Evolutionary conservation across 768 basidiomycete species (phyloP), one percentile per base, ranked within the genome.

Genomic region (Kwoniella mangroviensis): DNA sequence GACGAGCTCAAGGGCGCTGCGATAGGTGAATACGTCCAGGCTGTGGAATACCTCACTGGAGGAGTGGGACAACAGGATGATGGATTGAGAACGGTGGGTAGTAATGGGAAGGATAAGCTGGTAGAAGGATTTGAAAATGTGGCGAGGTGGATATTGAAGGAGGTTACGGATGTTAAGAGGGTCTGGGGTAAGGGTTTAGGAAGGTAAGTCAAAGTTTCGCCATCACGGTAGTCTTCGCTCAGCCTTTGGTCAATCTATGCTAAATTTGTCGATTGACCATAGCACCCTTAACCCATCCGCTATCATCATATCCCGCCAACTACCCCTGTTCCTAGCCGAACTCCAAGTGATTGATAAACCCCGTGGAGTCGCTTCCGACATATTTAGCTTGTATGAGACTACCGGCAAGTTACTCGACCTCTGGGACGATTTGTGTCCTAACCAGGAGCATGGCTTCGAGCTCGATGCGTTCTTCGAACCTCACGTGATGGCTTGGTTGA

Each of bases 401-500:
- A 77, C 75, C 2, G 78, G 78, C 1, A 62, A 74, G 22, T 69
- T 83, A 5, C 42, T 76, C 1, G 66, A 69, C 19, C 62, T 76
- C 10, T 83, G 80, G 81, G 79, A 80, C 49, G 81, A 82, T 9
- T 67, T 81, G 1, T 82, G 79, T 57, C 81, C 79, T 0, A 69
- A 63, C 11, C 73, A 76, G 63, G 79, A 81, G 28, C 75, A 76
- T 68, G 79, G 72, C 15, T 82, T 83, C 62, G 81, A 82, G 54
- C 62, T 82, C 10, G 80, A 83, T 63, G 42, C 77, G 2, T 82
- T 82, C 73, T 83, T 83, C 60, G 81, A 83, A 65, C 82, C 82
- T 19, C 76, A 83, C 56, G 79, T 83, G 7, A 21, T 67, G 22
- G 81, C 81, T 41, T 83, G 82, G 82, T 57, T 83, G 60, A 71